Conservation (phyloP, 2,329 filamentous ascomycete genomes). For the Monilinia vaccinii-corymbosi region DNA sequence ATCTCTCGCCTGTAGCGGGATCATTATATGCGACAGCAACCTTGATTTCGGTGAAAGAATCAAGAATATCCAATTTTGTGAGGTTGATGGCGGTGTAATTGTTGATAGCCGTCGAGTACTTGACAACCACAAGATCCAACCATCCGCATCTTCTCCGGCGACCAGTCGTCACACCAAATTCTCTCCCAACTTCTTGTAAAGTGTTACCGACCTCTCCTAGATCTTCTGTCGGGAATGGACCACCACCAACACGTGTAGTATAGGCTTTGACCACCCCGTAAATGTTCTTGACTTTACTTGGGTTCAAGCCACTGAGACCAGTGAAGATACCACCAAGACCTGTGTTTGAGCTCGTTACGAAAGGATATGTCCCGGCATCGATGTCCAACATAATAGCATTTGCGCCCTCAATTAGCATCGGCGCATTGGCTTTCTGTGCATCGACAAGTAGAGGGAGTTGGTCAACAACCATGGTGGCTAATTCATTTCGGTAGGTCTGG, state of each 20-base stretch:
- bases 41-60: constrained; percentile 67
- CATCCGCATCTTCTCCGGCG: constrained; percentile 51
- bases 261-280: constrained; percentile 53
- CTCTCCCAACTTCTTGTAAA: constrained; percentile 39
- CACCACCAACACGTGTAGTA: constrained; percentile 44
- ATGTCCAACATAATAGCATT: constrained; percentile 61
- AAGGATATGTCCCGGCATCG: constrained; percentile 44
- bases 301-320: constrained; percentile 50
- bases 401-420: constrained; percentile 61
- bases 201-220: constrained; percentile 36
- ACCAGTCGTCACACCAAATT: constrained; percentile 40
- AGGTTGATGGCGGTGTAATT: constrained; percentile 41
- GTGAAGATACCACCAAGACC: constrained; percentile 51
- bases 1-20: constrained; percentile 35
- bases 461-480: constrained; percentile 56
- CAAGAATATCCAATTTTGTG: constrained; percentile 60
- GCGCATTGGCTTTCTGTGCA: constrained; percentile 48
- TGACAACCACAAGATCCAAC: constrained; percentile 44
- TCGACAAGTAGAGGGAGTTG: constrained; percentile 50
- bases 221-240: constrained; percentile 60
- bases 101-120: constrained; percentile 43
- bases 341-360: constrained; percentile 21
- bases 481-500: constrained; percentile 41
- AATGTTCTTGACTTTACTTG: constrained; percentile 49
- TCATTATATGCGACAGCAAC: constrained; percentile 62